Evolutionary conservation across 2,329 filamentous ascomycete species (phyloP).

Genomic region (Lomentospora prolificans): DNA sequence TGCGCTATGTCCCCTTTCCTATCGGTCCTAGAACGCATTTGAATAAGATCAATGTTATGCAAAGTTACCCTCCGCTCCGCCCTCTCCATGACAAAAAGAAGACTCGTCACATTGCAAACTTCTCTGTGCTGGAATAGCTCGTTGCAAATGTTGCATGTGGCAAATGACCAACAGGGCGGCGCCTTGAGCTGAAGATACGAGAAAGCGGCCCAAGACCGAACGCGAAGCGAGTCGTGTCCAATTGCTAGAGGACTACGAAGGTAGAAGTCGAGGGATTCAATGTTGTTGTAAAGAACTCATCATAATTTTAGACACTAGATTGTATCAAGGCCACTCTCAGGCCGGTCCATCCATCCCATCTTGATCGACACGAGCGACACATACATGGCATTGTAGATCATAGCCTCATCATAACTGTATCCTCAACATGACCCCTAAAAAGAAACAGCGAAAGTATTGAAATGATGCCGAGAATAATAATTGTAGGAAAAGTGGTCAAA

Average conservation of each 20-base stretch:
- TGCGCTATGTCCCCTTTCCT: background rate
- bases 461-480: background rate
- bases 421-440: background rate
- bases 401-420: constrained; percentile 4
- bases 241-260: background rate
- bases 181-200: background rate
- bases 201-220: background rate
- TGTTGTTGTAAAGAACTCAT: background rate
- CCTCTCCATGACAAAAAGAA: background rate
- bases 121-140: background rate
- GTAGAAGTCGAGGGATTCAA: background rate
- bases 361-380: background rate
- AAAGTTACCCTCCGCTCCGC: background rate
- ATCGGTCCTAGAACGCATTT: background rate
- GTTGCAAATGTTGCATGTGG: background rate
- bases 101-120: background rate
- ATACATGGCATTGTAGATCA: constrained; percentile 1
- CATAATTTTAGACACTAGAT: background rate
- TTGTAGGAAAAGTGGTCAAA: constrained; percentile 5
- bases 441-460: background rate
- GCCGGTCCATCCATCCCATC: background rate
- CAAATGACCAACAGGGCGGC: background rate
- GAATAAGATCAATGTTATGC: background rate
- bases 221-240: background rate
- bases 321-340: background rate